Percentiles rank a stretch among this genome's conserved stretches.
Evolutionary conservation across 2,329 filamentous ascomycete genomes (phyloP).

Genomic region (Colletotrichum cereale): DNA sequence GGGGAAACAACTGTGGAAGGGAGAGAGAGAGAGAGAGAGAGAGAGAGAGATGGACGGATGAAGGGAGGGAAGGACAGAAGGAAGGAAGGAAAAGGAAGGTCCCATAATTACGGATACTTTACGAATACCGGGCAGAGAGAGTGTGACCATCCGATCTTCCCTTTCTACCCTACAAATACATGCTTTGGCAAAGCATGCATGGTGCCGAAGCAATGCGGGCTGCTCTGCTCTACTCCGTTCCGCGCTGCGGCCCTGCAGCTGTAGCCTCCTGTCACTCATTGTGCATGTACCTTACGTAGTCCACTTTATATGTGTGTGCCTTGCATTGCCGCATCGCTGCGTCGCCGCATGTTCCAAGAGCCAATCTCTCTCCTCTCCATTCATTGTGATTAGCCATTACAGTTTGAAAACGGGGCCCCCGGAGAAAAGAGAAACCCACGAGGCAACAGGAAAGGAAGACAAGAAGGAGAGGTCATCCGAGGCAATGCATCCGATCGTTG

Average conservation of each 20-base stretch:
- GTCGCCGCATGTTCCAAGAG: neutral
- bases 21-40: neutral
- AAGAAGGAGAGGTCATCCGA: neutral
- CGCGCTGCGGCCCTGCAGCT: neutral
- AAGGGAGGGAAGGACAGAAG: neutral
- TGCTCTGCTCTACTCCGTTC: neutral
- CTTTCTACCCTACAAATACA: too few relatives aligned
- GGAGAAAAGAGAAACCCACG: too few relatives aligned
- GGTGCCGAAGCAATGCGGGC: neutral
- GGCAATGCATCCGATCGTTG: neutral
- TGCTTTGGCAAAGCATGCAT: neutral
- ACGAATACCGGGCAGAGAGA: neutral
- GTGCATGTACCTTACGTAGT: neutral
- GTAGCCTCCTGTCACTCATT: neutral
- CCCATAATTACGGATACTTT: neutral
- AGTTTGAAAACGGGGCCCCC: neutral
- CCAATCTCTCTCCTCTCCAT: neutral
- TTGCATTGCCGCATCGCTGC: slow-evolving; percentile 1
- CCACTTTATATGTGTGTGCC: neutral
- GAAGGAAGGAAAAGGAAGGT: neutral
- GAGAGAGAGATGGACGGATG: neutral
- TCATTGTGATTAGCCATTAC: slow-evolving; percentile 15
- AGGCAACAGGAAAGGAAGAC: neutral
- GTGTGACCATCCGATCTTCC: neutral
- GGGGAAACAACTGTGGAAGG: neutral